A percentile compares a stretch with the other conserved stretches of the same genome.
These are phyloP conservation scores for Bipolaris gigantea DNA, from an alignment of 2,329 filamentous ascomycete species.

Conservation along the genomic window DNA sequence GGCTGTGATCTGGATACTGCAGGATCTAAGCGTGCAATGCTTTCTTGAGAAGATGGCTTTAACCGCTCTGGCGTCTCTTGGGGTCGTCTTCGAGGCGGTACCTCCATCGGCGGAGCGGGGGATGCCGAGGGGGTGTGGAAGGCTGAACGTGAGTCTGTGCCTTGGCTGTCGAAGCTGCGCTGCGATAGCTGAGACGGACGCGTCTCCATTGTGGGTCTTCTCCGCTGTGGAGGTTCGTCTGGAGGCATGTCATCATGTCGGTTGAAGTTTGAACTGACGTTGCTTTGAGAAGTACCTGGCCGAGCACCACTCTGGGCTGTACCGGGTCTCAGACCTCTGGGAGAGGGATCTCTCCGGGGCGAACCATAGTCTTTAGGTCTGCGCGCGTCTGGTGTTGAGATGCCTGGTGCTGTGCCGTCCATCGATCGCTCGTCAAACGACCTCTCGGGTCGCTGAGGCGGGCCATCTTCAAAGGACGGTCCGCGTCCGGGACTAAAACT, in stretches of 20 bases:
- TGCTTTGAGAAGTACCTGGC: constrained; percentile 43
- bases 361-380: constrained; percentile 35
- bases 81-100: constrained; percentile 29
- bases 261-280: constrained; percentile 34
- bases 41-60: constrained; percentile 20
- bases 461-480: constrained; percentile 33
- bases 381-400: constrained; percentile 31
- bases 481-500: constrained; percentile 34
- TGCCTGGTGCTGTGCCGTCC: constrained; percentile 24
- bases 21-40: constrained; percentile 8
- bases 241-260: constrained; percentile 33
- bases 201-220: constrained; percentile 67
- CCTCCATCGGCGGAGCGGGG: constrained; percentile 28
- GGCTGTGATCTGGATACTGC: constrained; percentile 18
- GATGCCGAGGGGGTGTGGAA: constrained; percentile 31
- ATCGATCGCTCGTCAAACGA: constrained; percentile 33
- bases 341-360: constrained; percentile 36
- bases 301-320: constrained; percentile 39
- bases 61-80: constrained; percentile 37
- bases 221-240: constrained; percentile 59
- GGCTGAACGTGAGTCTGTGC: constrained; percentile 21
- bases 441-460: constrained; percentile 34
- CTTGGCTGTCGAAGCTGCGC: constrained; percentile 30
- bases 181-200: constrained; percentile 33
- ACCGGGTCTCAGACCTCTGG: constrained; percentile 38